Evolutionary conservation across 768 basidiomycete genomes (phyloP).

Genomic region (Lactifluus pinguis): DNA sequence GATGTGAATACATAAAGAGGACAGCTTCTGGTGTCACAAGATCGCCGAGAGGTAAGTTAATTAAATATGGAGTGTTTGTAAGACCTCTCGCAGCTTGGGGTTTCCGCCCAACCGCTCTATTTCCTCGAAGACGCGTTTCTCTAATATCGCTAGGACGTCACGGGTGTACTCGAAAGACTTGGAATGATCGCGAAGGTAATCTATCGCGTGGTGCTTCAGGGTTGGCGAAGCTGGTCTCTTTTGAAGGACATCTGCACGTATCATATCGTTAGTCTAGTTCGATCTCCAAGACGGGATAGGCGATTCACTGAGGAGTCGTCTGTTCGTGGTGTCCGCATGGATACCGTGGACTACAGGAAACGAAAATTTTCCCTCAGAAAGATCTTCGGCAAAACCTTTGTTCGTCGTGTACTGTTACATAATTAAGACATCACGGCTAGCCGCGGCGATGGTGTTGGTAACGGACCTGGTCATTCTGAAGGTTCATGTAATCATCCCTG

Average conservation of each 20-base stretch:
- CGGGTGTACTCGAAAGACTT: constrained; percentile 84
- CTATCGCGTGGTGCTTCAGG: constrained; percentile 71
- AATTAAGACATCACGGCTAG: not conserved
- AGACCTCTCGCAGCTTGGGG: constrained; percentile 42
- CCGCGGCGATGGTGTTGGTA: not conserved
- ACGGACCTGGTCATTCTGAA: constrained; percentile 74
- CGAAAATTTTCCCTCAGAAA: constrained; percentile 96
- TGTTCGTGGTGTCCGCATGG: constrained; percentile 64
- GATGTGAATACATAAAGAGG: not conserved
- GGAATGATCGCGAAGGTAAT: constrained; percentile 66
- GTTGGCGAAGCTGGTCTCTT: constrained; percentile 78
- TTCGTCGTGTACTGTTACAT: constrained; percentile 62
- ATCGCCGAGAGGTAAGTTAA: not conserved
- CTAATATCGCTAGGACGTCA: constrained; percentile 55
- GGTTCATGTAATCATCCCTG: constrained; percentile 94
- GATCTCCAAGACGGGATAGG: not conserved
- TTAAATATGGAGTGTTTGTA: constrained; percentile 36
- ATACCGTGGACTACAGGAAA: constrained; percentile 92
- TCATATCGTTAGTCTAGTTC: not conserved
- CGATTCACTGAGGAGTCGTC: constrained; percentile 72
- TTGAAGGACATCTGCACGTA: constrained; percentile 70
- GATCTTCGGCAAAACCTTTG: constrained; percentile 87
- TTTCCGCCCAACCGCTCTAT: constrained; percentile 75
- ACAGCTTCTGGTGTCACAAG: not conserved
- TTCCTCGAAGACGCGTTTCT: constrained; percentile 58